Percentiles rank a stretch among this genome's conserved stretches.
Evolutionary conservation across 2,329 filamentous ascomycete species (phyloP).

Genomic region (Fusarium proliferatum): DNA sequence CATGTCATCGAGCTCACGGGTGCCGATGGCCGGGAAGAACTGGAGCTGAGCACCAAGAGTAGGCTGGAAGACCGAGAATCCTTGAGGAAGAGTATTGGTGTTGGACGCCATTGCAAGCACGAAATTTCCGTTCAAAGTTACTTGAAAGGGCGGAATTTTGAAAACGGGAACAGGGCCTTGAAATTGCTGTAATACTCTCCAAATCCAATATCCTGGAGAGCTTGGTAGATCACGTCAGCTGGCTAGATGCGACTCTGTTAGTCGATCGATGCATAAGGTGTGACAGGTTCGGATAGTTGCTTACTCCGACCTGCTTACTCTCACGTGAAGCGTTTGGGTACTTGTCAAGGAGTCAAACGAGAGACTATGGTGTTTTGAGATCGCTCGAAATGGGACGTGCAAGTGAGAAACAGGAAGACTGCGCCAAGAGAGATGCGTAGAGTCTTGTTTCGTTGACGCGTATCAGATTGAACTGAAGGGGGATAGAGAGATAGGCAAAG

Average conservation of each 20-base stretch:
- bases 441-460: constrained; percentile 22
- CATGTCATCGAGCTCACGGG: constrained; percentile 69
- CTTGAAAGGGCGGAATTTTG: constrained; percentile 23
- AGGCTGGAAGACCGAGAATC: constrained; percentile 71
- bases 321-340: constrained; percentile 23
- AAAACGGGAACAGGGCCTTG: neutral
- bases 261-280: neutral
- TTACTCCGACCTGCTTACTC: constrained; percentile 41
- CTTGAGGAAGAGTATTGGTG: constrained; percentile 51
- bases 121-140: constrained; percentile 11
- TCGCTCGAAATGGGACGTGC: constrained; percentile 18
- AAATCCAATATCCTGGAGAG: constrained; percentile 2
- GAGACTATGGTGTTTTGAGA: constrained; percentile 21
- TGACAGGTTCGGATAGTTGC: constrained; percentile 29
- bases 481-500: constrained; percentile 21
- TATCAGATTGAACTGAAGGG: constrained; percentile 16
- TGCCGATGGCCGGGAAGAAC: constrained; percentile 74
- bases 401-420: constrained; percentile 15
- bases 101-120: constrained; percentile 43
- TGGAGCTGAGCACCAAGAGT: constrained; percentile 67
- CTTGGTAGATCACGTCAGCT: constrained; percentile 6
- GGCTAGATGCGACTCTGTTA: constrained; percentile 19
- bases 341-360: neutral
- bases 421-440: constrained; percentile 4
- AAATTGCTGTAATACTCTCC: constrained; percentile 19